Evolutionary conservation across 495 filamentous ascomycete species (phyloP).

Genomic region (Glutinoglossum americanum): DNA sequence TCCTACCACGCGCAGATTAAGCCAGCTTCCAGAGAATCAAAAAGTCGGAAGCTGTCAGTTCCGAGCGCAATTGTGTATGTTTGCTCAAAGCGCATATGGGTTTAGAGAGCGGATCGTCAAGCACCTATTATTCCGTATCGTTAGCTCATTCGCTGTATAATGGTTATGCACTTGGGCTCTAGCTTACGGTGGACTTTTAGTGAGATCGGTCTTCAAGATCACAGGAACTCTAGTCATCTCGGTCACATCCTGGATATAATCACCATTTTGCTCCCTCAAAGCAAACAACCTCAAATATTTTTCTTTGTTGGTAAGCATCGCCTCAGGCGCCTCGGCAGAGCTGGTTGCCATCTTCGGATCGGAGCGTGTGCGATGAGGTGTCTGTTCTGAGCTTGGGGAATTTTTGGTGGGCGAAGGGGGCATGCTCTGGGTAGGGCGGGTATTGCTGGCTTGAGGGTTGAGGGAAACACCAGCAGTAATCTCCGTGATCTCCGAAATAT

Average conservation of each 20-base stretch:
- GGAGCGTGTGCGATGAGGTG: slow-evolving; percentile 71
- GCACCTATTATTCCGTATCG: slow-evolving; percentile 40
- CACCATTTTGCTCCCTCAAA: slow-evolving; percentile 76
- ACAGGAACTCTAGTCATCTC: slow-evolving; percentile 95
- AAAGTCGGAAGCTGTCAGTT: neutral
- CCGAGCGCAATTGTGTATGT: neutral
- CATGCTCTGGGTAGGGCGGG: slow-evolving; percentile 81
- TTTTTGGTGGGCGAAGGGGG: slow-evolving; percentile 77
- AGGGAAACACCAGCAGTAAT: slow-evolving; percentile 72
- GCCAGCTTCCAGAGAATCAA: neutral
- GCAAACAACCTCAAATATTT: slow-evolving; percentile 83
- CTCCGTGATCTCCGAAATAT: slow-evolving; percentile 61
- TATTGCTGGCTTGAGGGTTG: slow-evolving; percentile 31
- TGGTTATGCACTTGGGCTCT: slow-evolving; percentile 1
- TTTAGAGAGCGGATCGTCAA: slow-evolving; percentile 94
- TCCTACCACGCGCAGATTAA: neutral
- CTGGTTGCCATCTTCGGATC: slow-evolving; percentile 73
- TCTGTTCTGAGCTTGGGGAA: slow-evolving; percentile 38
- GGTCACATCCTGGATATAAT: slow-evolving; percentile 92
- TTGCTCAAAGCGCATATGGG: slow-evolving; percentile 64
- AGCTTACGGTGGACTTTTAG: slow-evolving; percentile 96
- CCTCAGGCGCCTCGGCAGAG: slow-evolving; percentile 45
- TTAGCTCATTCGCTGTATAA: slow-evolving; percentile 2
- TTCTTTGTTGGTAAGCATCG: slow-evolving; percentile 77
- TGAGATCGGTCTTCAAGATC: slow-evolving; percentile 92